Percentiles rank a stretch among this genome's conserved stretches.
Evolutionary conservation across 441 rosid genomes (phyloP).

Genomic region (Hura crepitans): DNA sequence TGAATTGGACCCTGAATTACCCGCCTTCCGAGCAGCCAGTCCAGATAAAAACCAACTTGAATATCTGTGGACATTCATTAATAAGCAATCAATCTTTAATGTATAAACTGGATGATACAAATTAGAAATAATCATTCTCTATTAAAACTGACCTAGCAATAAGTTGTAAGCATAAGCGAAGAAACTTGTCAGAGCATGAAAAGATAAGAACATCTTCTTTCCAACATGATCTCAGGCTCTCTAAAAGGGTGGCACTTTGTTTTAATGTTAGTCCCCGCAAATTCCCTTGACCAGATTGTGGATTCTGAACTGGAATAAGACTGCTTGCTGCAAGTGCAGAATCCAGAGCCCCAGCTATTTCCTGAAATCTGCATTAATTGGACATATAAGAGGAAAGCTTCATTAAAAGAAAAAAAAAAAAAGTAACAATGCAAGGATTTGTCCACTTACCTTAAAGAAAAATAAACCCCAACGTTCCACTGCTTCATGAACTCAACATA

Average conservation of each 20-base stretch:
- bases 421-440: constrained; percentile 18
- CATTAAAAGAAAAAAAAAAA: constrained; percentile 5
- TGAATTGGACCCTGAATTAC: constrained; percentile 50
- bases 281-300: constrained; percentile 38
- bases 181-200: constrained; percentile 93
- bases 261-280: constrained; percentile 47
- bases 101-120: constrained; percentile 5
- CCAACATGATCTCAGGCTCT: constrained; percentile 87
- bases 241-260: constrained; percentile 76
- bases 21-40: constrained; percentile 51
- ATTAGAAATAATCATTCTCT: background rate
- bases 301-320: constrained; percentile 57
- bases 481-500: constrained; percentile 87
- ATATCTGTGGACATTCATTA: constrained; percentile 46
- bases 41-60: constrained; percentile 86
- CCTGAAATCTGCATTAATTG: constrained; percentile 74
- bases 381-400: constrained; percentile 16
- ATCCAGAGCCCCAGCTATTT: constrained; percentile 89
- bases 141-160: constrained; percentile 61
- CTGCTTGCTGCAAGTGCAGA: constrained; percentile 59
- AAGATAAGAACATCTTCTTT: constrained; percentile 82
- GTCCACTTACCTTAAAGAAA: constrained; percentile 71
- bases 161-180: constrained; percentile 92
- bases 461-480: constrained; percentile 93
- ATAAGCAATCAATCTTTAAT: constrained; percentile 1